Conservation (phyloP, 345 rosid genomes). For the Isatis tinctoria region DNA sequence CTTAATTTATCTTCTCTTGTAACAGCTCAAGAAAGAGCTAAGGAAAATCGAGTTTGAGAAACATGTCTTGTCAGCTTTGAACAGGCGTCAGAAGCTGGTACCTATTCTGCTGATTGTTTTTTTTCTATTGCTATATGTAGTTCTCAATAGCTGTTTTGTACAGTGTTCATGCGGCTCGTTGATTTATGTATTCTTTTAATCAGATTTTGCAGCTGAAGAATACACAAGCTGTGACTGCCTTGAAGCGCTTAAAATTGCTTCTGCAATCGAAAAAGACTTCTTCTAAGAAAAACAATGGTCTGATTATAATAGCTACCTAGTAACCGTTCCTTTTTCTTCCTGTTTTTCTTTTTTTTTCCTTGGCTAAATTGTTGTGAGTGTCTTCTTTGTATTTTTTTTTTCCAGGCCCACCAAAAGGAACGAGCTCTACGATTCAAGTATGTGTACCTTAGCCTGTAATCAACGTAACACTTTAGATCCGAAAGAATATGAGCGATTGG, state of each 20-base stretch:
- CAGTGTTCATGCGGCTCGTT: background rate
- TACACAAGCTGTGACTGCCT: constrained; percentile 59
- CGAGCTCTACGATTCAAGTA: constrained; percentile 46
- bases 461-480: background rate
- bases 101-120: background rate
- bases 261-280: constrained; percentile 46
- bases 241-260: constrained; percentile 50
- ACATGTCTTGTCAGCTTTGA: constrained; percentile 54
- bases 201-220: constrained; percentile 79
- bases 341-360: no score
- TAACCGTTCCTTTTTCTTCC: background rate
- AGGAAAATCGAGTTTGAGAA: constrained; percentile 59
- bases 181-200: constrained; percentile 6
- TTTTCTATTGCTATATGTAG: background rate
- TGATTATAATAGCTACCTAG: constrained; percentile 32
- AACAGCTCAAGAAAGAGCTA: constrained; percentile 80
- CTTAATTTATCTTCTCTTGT: no score
- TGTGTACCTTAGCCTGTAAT: background rate
- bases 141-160: background rate
- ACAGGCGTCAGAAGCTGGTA: constrained; percentile 72
- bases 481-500: background rate
- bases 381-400: background rate
- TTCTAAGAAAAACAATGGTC: constrained; percentile 31
- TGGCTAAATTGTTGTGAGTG: constrained; percentile 16
- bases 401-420: constrained; percentile 46